These are phyloP conservation scores for Pedinophyceae sp. DNA, from an alignment of 139 green algal genomes.

Conservation along the genomic window DNA sequence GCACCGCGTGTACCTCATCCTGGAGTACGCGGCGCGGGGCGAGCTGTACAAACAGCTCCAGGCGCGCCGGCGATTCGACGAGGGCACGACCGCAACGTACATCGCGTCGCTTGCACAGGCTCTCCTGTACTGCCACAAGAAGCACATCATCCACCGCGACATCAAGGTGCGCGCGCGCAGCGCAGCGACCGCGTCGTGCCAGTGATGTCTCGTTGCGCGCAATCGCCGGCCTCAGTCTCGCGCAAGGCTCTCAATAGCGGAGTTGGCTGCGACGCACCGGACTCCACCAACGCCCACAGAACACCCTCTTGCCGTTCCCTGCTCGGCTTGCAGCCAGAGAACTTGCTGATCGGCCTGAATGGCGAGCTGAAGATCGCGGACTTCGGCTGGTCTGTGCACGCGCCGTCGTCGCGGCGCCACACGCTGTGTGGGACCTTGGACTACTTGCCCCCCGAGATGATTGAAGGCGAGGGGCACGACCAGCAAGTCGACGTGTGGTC, in stretches of 20 bases:
- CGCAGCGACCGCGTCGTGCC: background rate
- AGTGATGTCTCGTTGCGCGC: too few species aligned
- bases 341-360: conserved; percentile 82
- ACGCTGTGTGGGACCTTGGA: conserved; percentile 98
- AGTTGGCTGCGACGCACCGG: too few species aligned
- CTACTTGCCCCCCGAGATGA: conserved; percentile 97
- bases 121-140: conserved; percentile 88
- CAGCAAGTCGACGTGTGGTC: conserved; percentile 79
- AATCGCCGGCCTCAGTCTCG: too few species aligned
- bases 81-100: conserved; percentile 73
- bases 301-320: too few species aligned
- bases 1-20: conserved; percentile 90
- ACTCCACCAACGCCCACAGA: too few species aligned
- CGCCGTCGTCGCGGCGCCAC: conserved; percentile 62
- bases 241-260: too few species aligned
- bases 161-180: too few species aligned
- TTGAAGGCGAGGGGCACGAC: conserved; percentile 52
- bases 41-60: conserved; percentile 97
- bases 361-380: conserved; percentile 95
- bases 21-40: conserved; percentile 85
- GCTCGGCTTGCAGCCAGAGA: too few species aligned
- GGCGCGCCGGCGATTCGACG: conserved; percentile 51
- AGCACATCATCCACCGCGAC: conserved; percentile 98
- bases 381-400: conserved; percentile 97
- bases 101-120: conserved; percentile 66